Conservation (phyloP, 2,329 filamentous ascomycete genomes). For the Apiospora marii region DNA sequence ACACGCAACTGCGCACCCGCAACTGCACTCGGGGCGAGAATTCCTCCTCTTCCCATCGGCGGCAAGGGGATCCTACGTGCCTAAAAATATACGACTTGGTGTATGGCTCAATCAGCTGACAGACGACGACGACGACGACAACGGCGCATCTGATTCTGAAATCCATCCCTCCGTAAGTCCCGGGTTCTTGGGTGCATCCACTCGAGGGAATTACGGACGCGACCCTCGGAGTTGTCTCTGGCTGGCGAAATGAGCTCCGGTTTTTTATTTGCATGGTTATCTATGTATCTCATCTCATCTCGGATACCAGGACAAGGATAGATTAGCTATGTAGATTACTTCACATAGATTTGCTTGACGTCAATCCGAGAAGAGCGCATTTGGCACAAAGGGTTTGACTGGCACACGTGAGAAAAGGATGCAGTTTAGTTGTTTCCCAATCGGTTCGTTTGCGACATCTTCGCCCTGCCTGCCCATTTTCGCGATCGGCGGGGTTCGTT, state of each 20-base stretch:
- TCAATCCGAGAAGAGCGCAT: neutral
- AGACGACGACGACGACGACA: neutral
- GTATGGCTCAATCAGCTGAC: constrained; percentile 8
- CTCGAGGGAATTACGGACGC: neutral
- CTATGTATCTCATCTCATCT: constrained; percentile 19
- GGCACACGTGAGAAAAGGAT: neutral
- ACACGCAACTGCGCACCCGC: no score
- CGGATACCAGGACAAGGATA: constrained; percentile 5
- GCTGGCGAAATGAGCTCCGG: constrained; percentile 19
- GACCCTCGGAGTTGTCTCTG: neutral
- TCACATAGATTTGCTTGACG: neutral
- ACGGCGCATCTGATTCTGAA: neutral
- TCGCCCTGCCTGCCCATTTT: neutral
- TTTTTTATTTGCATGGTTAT: neutral
- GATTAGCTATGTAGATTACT: constrained; percentile 7
- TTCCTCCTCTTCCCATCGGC: neutral
- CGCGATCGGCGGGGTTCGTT: constrained; percentile 2
- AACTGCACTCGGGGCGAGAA: neutral
- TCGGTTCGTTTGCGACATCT: neutral
- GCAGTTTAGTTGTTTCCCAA: neutral
- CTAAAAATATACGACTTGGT: constrained; percentile 9
- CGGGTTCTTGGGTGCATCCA: constrained; percentile 14
- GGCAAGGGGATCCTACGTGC: neutral
- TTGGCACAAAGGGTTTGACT: neutral
- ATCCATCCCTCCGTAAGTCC: neutral